phyloP scores from a whole-genome alignment of 352 stramenopile species.

The Phytophthora uliginosa region DNA sequence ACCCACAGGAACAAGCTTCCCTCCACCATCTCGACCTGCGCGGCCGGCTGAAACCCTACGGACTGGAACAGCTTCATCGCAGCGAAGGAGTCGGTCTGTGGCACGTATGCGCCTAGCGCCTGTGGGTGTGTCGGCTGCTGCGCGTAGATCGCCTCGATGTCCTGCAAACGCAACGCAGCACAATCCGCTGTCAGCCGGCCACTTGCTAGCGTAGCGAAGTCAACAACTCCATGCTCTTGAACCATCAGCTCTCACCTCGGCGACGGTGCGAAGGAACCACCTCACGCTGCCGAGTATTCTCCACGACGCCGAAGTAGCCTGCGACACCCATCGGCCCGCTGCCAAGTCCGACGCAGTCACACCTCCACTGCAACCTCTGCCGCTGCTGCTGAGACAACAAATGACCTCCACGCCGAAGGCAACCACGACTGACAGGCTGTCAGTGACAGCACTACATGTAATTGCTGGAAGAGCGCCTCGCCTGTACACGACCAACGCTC shows the following conservation, averaged over 20 bases:
- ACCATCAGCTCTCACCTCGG: too few species aligned
- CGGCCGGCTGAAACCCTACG: slow-evolving; percentile 55
- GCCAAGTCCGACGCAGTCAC: too few species aligned
- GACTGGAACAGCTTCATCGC: slow-evolving; percentile 65
- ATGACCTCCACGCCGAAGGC: background rate
- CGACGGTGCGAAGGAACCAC: background rate
- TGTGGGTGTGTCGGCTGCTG: slow-evolving; percentile 41
- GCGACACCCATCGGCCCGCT: background rate
- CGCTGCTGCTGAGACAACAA: background rate
- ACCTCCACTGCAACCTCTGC: too few species aligned
- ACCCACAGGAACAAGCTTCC: slow-evolving; percentile 42
- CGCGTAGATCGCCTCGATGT: slow-evolving; percentile 54
- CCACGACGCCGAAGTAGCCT: background rate
- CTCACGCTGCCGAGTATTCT: too few species aligned
- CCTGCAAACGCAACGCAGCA: slow-evolving; percentile 42
- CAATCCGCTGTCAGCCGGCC: background rate
- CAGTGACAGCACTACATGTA: too few species aligned
- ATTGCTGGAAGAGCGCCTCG: background rate
- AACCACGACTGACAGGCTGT: background rate
- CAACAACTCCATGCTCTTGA: background rate
- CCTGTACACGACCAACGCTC: background rate
- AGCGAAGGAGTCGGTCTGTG: slow-evolving; percentile 47
- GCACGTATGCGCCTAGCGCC: slow-evolving; percentile 53
- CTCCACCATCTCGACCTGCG: slow-evolving; percentile 40
- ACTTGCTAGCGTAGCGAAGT: background rate